phyloP scores from a whole-genome alignment of 108 stramenopile genomes.

The Nannochloropsis gaditana region DNA sequence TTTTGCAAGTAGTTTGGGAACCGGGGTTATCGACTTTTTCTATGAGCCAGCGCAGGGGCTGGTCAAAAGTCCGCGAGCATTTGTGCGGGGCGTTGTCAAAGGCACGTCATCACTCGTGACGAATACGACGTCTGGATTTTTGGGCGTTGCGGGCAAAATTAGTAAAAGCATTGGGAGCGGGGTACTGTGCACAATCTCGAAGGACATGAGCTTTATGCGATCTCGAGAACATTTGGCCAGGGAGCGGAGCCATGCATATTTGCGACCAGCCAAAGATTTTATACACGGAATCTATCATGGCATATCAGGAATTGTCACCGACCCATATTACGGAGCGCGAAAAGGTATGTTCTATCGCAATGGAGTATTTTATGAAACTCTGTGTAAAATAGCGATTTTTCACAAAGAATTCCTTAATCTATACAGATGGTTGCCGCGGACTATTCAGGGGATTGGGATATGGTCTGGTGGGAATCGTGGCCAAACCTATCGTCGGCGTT shows the following conservation, averaged over 20 bases:
- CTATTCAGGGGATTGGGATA: conserved; percentile 41
- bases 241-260: conserved; percentile 60
- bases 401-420: not conserved
- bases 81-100: conserved; percentile 83
- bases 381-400: too few species aligned
- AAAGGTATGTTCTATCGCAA: not conserved
- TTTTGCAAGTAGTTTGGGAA: conserved; percentile 68
- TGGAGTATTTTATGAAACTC: too few species aligned
- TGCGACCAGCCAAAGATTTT: conserved; percentile 68
- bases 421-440: conserved; percentile 36
- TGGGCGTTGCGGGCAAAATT: conserved; percentile 72
- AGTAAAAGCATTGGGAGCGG: conserved; percentile 63
- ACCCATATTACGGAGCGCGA: conserved; percentile 51
- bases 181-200: conserved; percentile 61
- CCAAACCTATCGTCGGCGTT: conserved; percentile 52
- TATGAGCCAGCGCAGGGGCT: conserved; percentile 76
- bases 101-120: conserved; percentile 85
- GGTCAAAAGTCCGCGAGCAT: conserved; percentile 71
- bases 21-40: conserved; percentile 84
- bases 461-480: conserved; percentile 44
- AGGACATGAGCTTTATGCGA: conserved; percentile 65
- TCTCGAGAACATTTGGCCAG: conserved; percentile 66
- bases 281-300: conserved; percentile 64
- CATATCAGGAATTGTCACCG: conserved; percentile 61
- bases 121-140: conserved; percentile 78